Evolutionary conservation across 2,329 filamentous ascomycete genomes (phyloP).

Genomic region (Teratosphaeria zuluensis): DNA sequence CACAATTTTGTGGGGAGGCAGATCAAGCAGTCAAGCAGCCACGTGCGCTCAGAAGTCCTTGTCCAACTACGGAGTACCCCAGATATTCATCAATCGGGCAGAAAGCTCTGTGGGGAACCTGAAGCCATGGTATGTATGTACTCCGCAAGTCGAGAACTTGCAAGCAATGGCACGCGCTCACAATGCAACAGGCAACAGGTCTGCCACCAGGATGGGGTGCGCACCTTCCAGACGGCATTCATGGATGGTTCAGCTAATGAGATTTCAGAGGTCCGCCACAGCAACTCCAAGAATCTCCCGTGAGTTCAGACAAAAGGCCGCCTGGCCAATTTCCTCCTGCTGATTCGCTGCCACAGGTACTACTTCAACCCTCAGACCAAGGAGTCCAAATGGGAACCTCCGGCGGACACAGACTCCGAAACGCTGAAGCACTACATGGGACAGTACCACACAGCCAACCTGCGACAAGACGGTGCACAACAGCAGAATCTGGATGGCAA

Average conservation of each 20-base stretch:
- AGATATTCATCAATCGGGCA: background rate
- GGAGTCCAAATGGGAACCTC: constrained; percentile 92
- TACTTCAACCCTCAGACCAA: constrained; percentile 88
- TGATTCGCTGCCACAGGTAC: constrained; percentile 42
- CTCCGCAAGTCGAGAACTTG: background rate
- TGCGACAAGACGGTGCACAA: constrained; percentile 24
- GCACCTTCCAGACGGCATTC: background rate
- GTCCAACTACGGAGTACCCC: background rate
- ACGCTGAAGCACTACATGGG: constrained; percentile 94
- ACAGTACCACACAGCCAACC: constrained; percentile 56
- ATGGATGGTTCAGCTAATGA: background rate
- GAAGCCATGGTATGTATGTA: background rate
- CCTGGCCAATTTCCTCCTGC: background rate
- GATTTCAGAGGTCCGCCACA: constrained; percentile 1
- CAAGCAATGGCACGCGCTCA: background rate
- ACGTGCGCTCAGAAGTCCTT: background rate
- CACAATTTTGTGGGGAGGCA: background rate
- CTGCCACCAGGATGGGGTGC: constrained; percentile 14
- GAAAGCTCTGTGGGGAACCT: background rate
- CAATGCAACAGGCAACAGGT: constrained; percentile 20
- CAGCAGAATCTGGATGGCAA: constrained; percentile 52
- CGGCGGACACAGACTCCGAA: constrained; percentile 76
- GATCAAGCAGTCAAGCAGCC: background rate
- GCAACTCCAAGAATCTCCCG: background rate
- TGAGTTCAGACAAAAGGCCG: background rate